A percentile compares a stretch with the other conserved stretches of the same genome.
Conservation (phyloP, 1,139 yeast species). For the Debaryomyces robertsiae region DNA sequence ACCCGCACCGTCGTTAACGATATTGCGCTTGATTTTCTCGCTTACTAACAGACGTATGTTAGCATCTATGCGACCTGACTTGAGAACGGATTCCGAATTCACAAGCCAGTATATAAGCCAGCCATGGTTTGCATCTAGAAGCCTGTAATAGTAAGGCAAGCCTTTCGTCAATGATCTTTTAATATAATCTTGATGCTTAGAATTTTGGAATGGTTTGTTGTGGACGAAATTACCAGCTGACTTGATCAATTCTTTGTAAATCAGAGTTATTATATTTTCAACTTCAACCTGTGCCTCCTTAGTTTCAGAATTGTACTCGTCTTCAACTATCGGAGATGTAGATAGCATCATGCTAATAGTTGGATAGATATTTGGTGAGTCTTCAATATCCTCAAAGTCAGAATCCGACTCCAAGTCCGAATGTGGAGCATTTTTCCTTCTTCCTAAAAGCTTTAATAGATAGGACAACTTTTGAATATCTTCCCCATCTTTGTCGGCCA, state of each 20-base stretch:
- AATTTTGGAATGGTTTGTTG: slow-evolving; percentile 19
- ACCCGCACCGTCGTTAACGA: slow-evolving; percentile 46
- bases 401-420: slow-evolving; percentile 15
- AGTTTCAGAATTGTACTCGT: slow-evolving; percentile 34
- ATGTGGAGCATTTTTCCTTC: slow-evolving; percentile 8
- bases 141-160: slow-evolving; percentile 51
- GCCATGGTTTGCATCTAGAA: slow-evolving; percentile 83
- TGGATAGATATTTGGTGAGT: slow-evolving; percentile 2
- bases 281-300: slow-evolving; percentile 43
- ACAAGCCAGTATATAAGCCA: slow-evolving; percentile 89
- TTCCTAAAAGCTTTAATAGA: slow-evolving; percentile 21
- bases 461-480: slow-evolving; percentile 19
- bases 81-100: slow-evolving; percentile 43
- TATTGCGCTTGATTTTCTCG: slow-evolving; percentile 29
- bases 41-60: slow-evolving; percentile 18
- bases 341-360: slow-evolving; percentile 17
- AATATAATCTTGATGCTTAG: slow-evolving; percentile 23
- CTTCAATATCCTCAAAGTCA: slow-evolving; percentile 11
- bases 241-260: slow-evolving; percentile 28
- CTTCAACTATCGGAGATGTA: slow-evolving; percentile 17
- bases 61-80: slow-evolving; percentile 10
- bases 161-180: slow-evolving; percentile 37
- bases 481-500: slow-evolving; percentile 8
- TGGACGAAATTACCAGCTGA: slow-evolving; percentile 26
- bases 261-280: slow-evolving; percentile 33